A percentile compares a stretch with the other conserved stretches of the same genome.
Evolutionary conservation across 345 rosid genomes (phyloP).

Genomic region (Euphorbia pulcherrima): DNA sequence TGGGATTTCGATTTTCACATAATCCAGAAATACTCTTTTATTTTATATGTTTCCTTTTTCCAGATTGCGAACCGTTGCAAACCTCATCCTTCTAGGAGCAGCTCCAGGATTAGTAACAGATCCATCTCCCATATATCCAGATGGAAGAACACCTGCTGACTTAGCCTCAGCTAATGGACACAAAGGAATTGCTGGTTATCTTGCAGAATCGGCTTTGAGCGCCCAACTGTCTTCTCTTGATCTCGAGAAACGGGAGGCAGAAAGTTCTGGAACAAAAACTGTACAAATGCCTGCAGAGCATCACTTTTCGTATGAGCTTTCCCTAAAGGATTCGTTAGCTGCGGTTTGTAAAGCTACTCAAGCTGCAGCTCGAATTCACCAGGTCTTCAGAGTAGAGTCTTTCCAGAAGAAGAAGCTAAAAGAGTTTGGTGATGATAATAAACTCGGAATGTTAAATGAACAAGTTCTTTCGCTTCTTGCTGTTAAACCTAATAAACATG

Average conservation of each 20-base stretch:
- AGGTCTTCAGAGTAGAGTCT: slow-evolving; percentile 85
- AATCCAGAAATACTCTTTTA: not conserved
- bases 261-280: slow-evolving; percentile 27
- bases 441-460: slow-evolving; percentile 56
- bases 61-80: slow-evolving; percentile 71
- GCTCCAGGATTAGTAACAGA: slow-evolving; percentile 76
- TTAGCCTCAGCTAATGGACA: slow-evolving; percentile 77
- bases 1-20: not conserved
- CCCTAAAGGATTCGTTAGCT: slow-evolving; percentile 69
- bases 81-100: slow-evolving; percentile 73
- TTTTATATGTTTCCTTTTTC: not conserved
- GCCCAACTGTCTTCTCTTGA: slow-evolving; percentile 51
- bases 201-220: slow-evolving; percentile 71
- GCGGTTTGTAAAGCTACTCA: slow-evolving; percentile 86
- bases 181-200: slow-evolving; percentile 93
- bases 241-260: slow-evolving; percentile 39
- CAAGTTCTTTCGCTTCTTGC: slow-evolving; percentile 65
- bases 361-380: slow-evolving; percentile 83
- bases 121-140: slow-evolving; percentile 63
- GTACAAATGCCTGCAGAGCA: slow-evolving; percentile 37
- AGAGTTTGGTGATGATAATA: slow-evolving; percentile 52
- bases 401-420: slow-evolving; percentile 75
- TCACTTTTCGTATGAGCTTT: slow-evolving; percentile 34
- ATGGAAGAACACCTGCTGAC: slow-evolving; percentile 77
- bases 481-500: slow-evolving; percentile 51